Evolutionary conservation across 139 green algal species (phyloP).

Genomic region (Nannochloris sp.): DNA sequence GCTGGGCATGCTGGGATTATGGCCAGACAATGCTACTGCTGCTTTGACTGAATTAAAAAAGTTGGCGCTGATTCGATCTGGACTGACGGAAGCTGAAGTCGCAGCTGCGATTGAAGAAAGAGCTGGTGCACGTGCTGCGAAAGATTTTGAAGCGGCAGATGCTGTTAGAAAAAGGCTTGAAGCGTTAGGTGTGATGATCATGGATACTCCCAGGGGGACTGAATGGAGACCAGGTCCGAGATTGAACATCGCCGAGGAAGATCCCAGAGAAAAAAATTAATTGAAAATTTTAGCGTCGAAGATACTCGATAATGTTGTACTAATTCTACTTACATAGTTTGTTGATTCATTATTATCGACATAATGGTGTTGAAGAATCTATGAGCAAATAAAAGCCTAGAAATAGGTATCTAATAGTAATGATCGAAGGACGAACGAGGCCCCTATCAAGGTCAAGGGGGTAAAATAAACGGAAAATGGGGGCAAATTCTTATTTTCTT

Average conservation of each 20-base stretch:
- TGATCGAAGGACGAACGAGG: too few relatives aligned
- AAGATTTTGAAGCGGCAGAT: conserved; percentile 76
- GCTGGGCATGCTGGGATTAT: conserved; percentile 38
- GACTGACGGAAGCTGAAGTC: conserved; percentile 62
- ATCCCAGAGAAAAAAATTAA: conserved; percentile 2
- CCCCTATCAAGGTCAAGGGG: too few relatives aligned
- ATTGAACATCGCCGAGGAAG: conserved; percentile 19
- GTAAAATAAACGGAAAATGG: too few relatives aligned
- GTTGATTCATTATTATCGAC: too few relatives aligned
- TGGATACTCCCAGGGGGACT: conserved; percentile 65
- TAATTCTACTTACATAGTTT: too few relatives aligned
- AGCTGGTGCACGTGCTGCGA: conserved; percentile 43
- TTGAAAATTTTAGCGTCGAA: too few relatives aligned
- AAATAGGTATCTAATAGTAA: too few relatives aligned
- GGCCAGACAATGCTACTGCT: not conserved
- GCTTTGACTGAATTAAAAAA: conserved; percentile 43
- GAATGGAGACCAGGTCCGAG: conserved; percentile 51
- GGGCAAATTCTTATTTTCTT: too few relatives aligned
- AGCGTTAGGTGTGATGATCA: conserved; percentile 55
- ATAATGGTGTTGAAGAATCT: too few relatives aligned
- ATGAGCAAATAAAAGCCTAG: too few relatives aligned
- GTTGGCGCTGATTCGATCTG: conserved; percentile 62
- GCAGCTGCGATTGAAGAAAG: conserved; percentile 35
- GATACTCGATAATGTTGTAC: too few relatives aligned
- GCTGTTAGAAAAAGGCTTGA: conserved; percentile 47